phyloP scores from a whole-genome alignment of 2,329 filamentous ascomycete genomes.

The Ophiostoma sp. region DNA sequence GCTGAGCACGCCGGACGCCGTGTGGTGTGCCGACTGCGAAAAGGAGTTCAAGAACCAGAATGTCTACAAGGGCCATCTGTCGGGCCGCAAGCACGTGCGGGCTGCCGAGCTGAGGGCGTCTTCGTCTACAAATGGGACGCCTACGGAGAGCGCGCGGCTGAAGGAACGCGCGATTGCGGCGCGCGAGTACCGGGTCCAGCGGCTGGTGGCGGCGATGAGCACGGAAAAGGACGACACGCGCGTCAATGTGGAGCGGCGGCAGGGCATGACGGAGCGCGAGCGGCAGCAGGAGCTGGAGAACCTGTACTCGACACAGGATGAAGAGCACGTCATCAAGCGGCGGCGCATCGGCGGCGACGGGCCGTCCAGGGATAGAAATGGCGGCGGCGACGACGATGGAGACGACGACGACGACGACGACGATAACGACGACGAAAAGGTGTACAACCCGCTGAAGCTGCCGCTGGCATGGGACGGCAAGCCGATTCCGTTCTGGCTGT shows the following conservation, averaged over 20 bases:
- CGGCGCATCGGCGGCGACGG: constrained; percentile 27
- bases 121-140: constrained; percentile 31
- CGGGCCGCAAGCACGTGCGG: constrained; percentile 87
- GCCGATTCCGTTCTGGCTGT: constrained; percentile 97
- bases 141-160: constrained; percentile 28
- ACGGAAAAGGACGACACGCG: constrained; percentile 83
- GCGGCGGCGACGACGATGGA: constrained; percentile 53
- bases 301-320: constrained; percentile 53
- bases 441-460: constrained; percentile 95
- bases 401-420: constrained; percentile 27
- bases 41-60: constrained; percentile 96
- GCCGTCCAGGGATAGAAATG: constrained; percentile 28
- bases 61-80: constrained; percentile 84
- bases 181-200: constrained; percentile 76
- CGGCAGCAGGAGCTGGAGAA: constrained; percentile 90
- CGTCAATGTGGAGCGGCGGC: constrained; percentile 91
- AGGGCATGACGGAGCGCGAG: constrained; percentile 96
- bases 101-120: constrained; percentile 60
- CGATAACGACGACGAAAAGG: constrained; percentile 72
- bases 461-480: constrained; percentile 98
- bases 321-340: constrained; percentile 36
- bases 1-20: constrained; percentile 51
- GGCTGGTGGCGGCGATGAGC: constrained; percentile 74
- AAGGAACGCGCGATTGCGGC: constrained; percentile 90
- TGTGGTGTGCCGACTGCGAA: constrained; percentile 88